Conservation (phyloP, 2,329 filamentous ascomycete genomes). For the Xylariaceae sp. region DNA sequence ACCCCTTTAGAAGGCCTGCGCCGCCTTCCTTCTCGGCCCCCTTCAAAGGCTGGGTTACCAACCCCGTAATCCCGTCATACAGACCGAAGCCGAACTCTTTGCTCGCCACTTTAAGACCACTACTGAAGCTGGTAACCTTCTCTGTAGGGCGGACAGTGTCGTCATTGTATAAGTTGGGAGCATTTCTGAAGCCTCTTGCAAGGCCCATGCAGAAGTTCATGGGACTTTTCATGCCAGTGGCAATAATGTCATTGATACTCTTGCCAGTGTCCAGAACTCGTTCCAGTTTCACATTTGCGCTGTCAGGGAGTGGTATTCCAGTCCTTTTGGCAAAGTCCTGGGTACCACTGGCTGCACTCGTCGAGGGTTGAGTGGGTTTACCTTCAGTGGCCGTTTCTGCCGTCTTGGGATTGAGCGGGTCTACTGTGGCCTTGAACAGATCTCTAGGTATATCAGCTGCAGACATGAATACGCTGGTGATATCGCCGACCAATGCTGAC, state of each 20-base stretch:
- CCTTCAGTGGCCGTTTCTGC: slow-evolving; percentile 17
- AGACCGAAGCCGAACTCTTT: slow-evolving; percentile 74
- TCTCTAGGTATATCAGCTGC: slow-evolving; percentile 66
- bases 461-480: slow-evolving; percentile 74
- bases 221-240: slow-evolving; percentile 70
- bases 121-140: slow-evolving; percentile 71
- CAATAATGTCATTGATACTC: slow-evolving; percentile 66
- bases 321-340: slow-evolving; percentile 6
- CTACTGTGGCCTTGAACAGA: slow-evolving; percentile 41
- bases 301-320: slow-evolving; percentile 17
- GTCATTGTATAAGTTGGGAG: slow-evolving; percentile 79
- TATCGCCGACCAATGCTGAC: slow-evolving; percentile 73
- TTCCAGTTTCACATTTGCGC: slow-evolving; percentile 42
- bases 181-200: slow-evolving; percentile 83
- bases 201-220: slow-evolving; percentile 80
- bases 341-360: slow-evolving; percentile 12
- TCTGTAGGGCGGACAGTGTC: slow-evolving; percentile 72
- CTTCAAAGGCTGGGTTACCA: slow-evolving; percentile 70
- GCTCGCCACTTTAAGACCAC: slow-evolving; percentile 70
- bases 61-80: slow-evolving; percentile 74
- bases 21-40: slow-evolving; percentile 61
- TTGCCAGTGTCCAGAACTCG: slow-evolving; percentile 60
- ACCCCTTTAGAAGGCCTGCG: slow-evolving; percentile 66
- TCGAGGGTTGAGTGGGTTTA: slow-evolving; percentile 7
- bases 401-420: slow-evolving; percentile 20